These are phyloP conservation scores for Kockovaella imperatae DNA, from an alignment of 768 basidiomycete genomes.

Conservation along the genomic window DNA sequence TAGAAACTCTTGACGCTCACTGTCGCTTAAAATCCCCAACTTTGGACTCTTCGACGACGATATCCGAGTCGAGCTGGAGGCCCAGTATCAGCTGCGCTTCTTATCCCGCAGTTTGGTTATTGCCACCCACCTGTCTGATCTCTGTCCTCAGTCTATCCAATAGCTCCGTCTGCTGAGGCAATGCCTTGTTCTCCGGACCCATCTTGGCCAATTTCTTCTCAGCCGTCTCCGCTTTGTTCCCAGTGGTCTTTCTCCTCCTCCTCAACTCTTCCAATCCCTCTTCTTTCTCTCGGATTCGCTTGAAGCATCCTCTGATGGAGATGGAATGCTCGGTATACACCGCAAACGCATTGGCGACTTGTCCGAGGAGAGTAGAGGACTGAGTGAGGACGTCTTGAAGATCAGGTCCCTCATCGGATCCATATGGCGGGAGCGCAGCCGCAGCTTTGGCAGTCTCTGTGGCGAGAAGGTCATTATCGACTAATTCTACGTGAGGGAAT, in stretches of 20 bases:
- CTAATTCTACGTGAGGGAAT: background rate
- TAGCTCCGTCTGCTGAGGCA: slow-evolving; percentile 62
- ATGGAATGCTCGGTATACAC: slow-evolving; percentile 66
- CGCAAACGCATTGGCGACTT: slow-evolving; percentile 60
- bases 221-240: slow-evolving; percentile 66
- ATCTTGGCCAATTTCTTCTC: slow-evolving; percentile 86
- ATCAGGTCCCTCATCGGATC: slow-evolving; percentile 45
- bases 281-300: slow-evolving; percentile 73
- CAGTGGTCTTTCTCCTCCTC: slow-evolving; percentile 59
- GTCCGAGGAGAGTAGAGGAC: slow-evolving; percentile 59
- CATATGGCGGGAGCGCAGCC: slow-evolving; percentile 41
- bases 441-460: slow-evolving; percentile 38
- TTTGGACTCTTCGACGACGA: slow-evolving; percentile 70
- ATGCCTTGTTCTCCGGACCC: slow-evolving; percentile 79
- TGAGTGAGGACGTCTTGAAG: slow-evolving; percentile 60
- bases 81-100: background rate
- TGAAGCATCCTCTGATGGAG: slow-evolving; percentile 63
- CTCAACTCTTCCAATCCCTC: slow-evolving; percentile 72
- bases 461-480: slow-evolving; percentile 1
- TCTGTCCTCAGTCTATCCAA: slow-evolving; percentile 66
- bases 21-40: slow-evolving; percentile 75
- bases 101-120: background rate
- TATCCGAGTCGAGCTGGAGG: slow-evolving; percentile 62
- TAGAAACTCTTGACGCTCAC: slow-evolving; percentile 12
- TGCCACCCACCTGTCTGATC: slow-evolving; percentile 47